These are phyloP conservation scores for Epichloe baconii DNA, from an alignment of 2,329 filamentous ascomycete species.

Conservation along the genomic window DNA sequence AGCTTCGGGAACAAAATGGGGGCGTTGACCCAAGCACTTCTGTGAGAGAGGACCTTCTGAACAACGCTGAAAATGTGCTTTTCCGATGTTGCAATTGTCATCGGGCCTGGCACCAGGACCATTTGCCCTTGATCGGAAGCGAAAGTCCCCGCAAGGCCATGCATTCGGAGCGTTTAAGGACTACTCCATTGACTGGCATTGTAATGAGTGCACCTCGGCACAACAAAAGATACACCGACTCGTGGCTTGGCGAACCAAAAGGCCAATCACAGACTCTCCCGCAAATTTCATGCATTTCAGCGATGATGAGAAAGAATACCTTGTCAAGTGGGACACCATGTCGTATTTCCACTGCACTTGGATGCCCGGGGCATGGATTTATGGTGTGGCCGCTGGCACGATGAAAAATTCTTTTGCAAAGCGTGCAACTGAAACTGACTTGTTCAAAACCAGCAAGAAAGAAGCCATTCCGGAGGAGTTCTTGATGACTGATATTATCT, in stretches of 20 bases:
- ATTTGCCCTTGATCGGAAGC: constrained; percentile 46
- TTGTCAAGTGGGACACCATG: constrained; percentile 72
- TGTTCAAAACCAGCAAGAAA: constrained; percentile 52
- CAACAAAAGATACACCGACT: constrained; percentile 60
- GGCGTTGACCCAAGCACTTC: constrained; percentile 63
- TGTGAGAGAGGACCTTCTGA: constrained; percentile 51
- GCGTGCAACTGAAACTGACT: constrained; percentile 44
- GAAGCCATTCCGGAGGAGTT: constrained; percentile 84
- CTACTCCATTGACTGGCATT: constrained; percentile 65
- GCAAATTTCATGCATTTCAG: constrained; percentile 30
- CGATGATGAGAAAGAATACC: constrained; percentile 71
- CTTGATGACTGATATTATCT: constrained; percentile 75
- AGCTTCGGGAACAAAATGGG: constrained; percentile 62
- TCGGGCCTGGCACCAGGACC: constrained; percentile 71
- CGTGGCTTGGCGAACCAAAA: constrained; percentile 61
- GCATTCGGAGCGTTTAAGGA: constrained; percentile 48
- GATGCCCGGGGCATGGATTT: constrained; percentile 85
- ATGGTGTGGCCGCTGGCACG: constrained; percentile 45
- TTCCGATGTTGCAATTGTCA: constrained; percentile 73
- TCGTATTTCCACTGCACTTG: constrained; percentile 77
- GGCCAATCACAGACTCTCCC: constrained; percentile 31
- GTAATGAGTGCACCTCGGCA: constrained; percentile 58
- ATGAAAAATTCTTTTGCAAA: constrained; percentile 71
- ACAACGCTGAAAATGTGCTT: constrained; percentile 63
- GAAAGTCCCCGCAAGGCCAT: constrained; percentile 19